A percentile compares a stretch with the other conserved stretches of the same genome.
Conservation (phyloP, 2,329 filamentous ascomycete genomes). For the Ramularia collo-cygni region DNA sequence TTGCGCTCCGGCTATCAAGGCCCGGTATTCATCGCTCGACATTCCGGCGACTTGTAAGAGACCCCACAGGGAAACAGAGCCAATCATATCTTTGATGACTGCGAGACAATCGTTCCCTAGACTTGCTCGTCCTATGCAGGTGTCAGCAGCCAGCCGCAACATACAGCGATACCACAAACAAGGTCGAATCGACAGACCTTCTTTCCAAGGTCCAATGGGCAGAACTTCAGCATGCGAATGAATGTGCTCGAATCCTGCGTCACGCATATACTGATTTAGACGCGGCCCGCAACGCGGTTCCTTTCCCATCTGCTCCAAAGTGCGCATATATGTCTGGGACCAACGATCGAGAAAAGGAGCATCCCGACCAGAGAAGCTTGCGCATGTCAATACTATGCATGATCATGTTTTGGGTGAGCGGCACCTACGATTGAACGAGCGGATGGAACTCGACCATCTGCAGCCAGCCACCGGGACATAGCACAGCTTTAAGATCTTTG, state of each 20-base stretch:
- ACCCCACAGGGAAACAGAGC: constrained; percentile 14
- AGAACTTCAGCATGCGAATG: background rate
- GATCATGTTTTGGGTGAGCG: constrained; percentile 47
- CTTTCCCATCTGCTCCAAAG: constrained; percentile 16
- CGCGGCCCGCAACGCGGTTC: constrained; percentile 18
- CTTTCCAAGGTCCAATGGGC: constrained; percentile 12
- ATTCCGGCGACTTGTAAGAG: constrained; percentile 11
- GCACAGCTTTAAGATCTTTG: constrained; percentile 63
- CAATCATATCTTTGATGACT: constrained; percentile 12
- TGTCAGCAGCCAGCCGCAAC: constrained; percentile 2
- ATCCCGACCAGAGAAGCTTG: constrained; percentile 3
- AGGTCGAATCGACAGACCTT: background rate
- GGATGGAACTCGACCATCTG: constrained; percentile 86
- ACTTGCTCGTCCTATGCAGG: constrained; percentile 1
- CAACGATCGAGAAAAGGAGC: constrained; percentile 19
- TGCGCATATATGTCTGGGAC: constrained; percentile 19
- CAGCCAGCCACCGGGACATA: constrained; percentile 73
- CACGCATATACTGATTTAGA: constrained; percentile 14
- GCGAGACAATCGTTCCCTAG: constrained; percentile 6
- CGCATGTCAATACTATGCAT: constrained; percentile 48
- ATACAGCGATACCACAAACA: constrained; percentile 4
- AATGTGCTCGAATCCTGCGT: constrained; percentile 17
- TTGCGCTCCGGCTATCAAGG: constrained; percentile 14
- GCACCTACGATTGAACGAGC: constrained; percentile 62
- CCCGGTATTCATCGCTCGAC: constrained; percentile 10